Conservation (phyloP, 257 asterid genomes). For the Solanum stenotomum region DNA sequence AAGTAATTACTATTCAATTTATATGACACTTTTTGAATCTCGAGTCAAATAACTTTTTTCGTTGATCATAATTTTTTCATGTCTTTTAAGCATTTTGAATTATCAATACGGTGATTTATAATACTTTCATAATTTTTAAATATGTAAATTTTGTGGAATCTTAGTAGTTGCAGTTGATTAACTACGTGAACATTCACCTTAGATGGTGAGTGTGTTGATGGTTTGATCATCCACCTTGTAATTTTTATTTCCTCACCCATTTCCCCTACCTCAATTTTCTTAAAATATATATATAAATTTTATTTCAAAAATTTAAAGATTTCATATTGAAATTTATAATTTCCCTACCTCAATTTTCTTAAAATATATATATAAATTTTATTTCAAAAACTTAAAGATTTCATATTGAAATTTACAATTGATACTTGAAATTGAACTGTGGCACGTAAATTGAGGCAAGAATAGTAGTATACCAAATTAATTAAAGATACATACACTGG, state of each 20-base stretch:
- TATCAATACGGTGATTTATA: not conserved
- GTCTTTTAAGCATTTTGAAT: not conserved
- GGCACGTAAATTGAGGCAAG: no score
- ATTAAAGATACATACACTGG: conserved; percentile 10
- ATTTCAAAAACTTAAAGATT: no score
- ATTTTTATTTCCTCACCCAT: no score
- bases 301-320: no score
- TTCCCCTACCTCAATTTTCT: no score
- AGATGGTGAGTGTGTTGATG: no score
- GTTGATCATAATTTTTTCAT: not conserved
- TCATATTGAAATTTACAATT: not conserved
- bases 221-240: no score
- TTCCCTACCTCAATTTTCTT: no score
- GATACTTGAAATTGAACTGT: not conserved
- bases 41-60: not conserved
- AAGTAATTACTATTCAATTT: not conserved
- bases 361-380: no score
- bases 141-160: not conserved
- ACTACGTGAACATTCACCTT: not conserved
- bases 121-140: not conserved
- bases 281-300: no score
- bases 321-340: no score
- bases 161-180: no score
- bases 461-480: not conserved
- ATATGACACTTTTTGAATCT: rapidly evolving